Evolutionary conservation across 75 land plant genomes (phyloP), one percentile per base, ranked within the genome.

Genomic region (Chamaecyparis obtusa): DNA sequence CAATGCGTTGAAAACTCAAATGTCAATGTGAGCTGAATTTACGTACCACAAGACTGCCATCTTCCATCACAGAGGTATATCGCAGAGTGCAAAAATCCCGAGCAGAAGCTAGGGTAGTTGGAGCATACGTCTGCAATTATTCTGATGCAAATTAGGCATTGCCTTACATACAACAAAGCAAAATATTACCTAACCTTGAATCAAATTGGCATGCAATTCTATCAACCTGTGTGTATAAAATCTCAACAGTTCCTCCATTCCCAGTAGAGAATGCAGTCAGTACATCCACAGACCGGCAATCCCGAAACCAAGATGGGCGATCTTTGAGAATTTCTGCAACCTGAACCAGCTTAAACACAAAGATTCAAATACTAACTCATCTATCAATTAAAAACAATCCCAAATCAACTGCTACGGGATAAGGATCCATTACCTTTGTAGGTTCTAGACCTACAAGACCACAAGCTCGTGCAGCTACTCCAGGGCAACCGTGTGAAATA

Each of bases 391-490:
- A 55, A 55, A 49, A 8, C 27, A 36, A 11, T 4, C 5, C 9
- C 24, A 51, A 54, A 33, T 35, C 85, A 84, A 14, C 30, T 1
- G 36, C 35, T 11, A 0, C 2, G 32, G n/a, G 83, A 83, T 75
- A 79, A 35, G 46, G 27, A 44, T 74, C 32, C 46, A 7, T 54
- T 91, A 95, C 98, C 96, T 95, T 97, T 14, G 91, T 90, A 78
- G 99, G 96, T 56, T 97, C 96, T 37, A 97, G 85, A 85, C 95
- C 92, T 88, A 97, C 96, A 76, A 97, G 95, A 84, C 96, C 96
- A 54, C 99, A 97, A 85, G 95, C 99, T 85, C 99, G 93, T 86
- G 99, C 97, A 91, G 98, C 99, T 54, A 97, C 93, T 27, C 99
- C 99, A 84, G 90, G 91, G 87, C 96, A 90, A 44, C 94, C 95